Conservation (phyloP, 2,329 filamentous ascomycete genomes). For the Trichoderma harzianum region DNA sequence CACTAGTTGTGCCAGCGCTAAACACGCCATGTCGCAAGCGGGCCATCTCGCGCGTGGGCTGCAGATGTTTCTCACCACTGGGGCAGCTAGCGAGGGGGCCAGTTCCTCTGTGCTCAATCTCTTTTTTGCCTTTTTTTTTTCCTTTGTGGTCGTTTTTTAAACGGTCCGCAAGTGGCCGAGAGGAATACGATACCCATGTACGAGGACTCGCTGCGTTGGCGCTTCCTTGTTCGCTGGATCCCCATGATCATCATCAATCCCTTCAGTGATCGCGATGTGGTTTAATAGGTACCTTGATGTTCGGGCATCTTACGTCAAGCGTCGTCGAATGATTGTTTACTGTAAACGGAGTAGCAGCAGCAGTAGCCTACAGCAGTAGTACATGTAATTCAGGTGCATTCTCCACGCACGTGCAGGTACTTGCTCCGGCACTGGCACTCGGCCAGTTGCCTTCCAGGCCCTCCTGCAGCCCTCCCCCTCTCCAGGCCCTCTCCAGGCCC, state of each 20-base stretch:
- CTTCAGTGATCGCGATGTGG: not conserved
- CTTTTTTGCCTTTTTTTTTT: not conserved
- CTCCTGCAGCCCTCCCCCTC: not conserved
- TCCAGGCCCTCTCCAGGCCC: not conserved
- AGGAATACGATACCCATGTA: not conserved
- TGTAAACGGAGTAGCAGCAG: not conserved
- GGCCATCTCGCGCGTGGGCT: slow-evolving; percentile 1
- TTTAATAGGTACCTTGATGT: too few relatives aligned
- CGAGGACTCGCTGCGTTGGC: not conserved
- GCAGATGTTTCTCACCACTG: slow-evolving; percentile 6
- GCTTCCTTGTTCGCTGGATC: not conserved
- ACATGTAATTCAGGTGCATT: not conserved
- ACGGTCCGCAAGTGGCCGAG: not conserved
- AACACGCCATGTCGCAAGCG: slow-evolving; percentile 9
- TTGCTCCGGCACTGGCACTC: not conserved
- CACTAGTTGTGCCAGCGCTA: not conserved
- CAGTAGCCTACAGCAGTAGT: not conserved
- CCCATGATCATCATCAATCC: not conserved
- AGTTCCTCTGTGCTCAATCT: not conserved
- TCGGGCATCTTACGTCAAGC: not conserved
- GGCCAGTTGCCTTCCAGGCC: not conserved
- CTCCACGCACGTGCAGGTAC: not conserved
- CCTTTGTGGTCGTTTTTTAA: not conserved
- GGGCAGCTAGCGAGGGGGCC: slow-evolving; percentile 3
- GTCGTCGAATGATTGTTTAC: not conserved